Percentiles rank a stretch among this genome's conserved stretches.
Evolutionary conservation across 2,329 filamentous ascomycete species (phyloP).

Genomic region (Cercospora sesami): DNA sequence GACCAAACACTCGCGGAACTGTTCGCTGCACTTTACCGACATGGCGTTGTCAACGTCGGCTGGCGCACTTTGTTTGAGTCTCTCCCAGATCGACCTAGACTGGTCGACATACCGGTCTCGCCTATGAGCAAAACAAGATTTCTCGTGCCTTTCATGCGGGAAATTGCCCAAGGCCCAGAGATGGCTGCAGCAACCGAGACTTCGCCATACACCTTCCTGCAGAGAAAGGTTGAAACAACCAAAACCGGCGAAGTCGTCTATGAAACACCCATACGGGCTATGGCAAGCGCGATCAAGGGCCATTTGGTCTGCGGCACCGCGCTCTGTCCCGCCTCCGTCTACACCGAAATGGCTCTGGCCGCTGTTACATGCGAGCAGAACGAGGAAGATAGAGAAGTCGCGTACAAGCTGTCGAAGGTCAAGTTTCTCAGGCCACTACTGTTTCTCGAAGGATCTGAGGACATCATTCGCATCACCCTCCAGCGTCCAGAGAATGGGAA

Average conservation of each 20-base stretch:
- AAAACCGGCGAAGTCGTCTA: not conserved
- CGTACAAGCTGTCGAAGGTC: slow-evolving; percentile 9
- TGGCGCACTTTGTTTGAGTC: slow-evolving; percentile 9
- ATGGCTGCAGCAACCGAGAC: not conserved
- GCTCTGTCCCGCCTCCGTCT: slow-evolving; percentile 21
- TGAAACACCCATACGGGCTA: slow-evolving; percentile 1
- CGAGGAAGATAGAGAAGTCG: not conserved
- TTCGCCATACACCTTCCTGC: not conserved
- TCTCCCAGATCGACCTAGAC: slow-evolving; percentile 1
- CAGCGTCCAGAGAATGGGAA: not conserved
- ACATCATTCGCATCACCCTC: not conserved
- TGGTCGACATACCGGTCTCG: slow-evolving; percentile 3
- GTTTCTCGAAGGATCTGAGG: slow-evolving; percentile 1
- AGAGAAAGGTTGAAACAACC: not conserved
- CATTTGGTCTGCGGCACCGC: slow-evolving; percentile 20
- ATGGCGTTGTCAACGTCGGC: not conserved
- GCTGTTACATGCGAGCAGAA: slow-evolving; percentile 2
- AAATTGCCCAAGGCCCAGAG: not conserved
- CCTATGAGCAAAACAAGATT: slow-evolving; percentile 5
- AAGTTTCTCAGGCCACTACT: slow-evolving; percentile 10
- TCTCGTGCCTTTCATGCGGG: slow-evolving; percentile 4
- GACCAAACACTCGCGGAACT: slow-evolving; percentile 8
- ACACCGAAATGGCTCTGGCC: slow-evolving; percentile 21
- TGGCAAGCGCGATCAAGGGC: slow-evolving; percentile 14
- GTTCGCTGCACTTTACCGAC: slow-evolving; percentile 2